Conservation (phyloP, 306 rosid genomes). For the Leucaena leucocephala region DNA sequence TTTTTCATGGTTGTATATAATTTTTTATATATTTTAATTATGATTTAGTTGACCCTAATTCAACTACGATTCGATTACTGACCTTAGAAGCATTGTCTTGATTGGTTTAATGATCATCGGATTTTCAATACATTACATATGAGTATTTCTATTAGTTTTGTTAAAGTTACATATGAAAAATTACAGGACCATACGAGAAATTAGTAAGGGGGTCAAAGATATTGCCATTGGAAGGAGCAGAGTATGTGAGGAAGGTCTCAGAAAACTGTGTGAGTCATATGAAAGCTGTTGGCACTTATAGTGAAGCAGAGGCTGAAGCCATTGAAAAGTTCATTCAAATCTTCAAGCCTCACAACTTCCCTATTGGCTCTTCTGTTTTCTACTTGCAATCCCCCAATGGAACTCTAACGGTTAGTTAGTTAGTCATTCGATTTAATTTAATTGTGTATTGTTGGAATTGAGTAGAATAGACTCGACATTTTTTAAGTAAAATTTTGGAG, state of each 20-base stretch:
- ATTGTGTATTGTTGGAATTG: neutral
- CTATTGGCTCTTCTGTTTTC: slow-evolving; percentile 68
- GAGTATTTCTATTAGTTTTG: neutral
- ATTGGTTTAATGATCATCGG: no score
- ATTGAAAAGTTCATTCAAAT: slow-evolving; percentile 50
- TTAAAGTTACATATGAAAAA: neutral
- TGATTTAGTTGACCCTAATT: no score
- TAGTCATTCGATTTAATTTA: neutral
- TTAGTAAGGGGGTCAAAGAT: slow-evolving; percentile 52
- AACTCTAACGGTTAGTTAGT: slow-evolving; percentile 52
- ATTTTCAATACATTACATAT: neutral
- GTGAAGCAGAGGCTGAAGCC: slow-evolving; percentile 69
- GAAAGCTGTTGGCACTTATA: slow-evolving; percentile 68
- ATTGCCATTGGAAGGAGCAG: slow-evolving; percentile 56
- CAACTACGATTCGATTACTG: no score
- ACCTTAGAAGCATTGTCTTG: no score
- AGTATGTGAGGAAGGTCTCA: slow-evolving; percentile 67
- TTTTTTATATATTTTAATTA: no score
- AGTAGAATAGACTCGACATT: neutral
- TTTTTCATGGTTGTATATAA: no score
- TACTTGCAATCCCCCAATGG: slow-evolving; percentile 65
- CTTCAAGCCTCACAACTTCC: slow-evolving; percentile 57
- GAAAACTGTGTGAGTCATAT: slow-evolving; percentile 67
- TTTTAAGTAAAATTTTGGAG: no score
- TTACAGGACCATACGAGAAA: slow-evolving; percentile 72